Conservation (phyloP, 2,329 filamentous ascomycete species). For the Cryphonectria carpinicola region DNA sequence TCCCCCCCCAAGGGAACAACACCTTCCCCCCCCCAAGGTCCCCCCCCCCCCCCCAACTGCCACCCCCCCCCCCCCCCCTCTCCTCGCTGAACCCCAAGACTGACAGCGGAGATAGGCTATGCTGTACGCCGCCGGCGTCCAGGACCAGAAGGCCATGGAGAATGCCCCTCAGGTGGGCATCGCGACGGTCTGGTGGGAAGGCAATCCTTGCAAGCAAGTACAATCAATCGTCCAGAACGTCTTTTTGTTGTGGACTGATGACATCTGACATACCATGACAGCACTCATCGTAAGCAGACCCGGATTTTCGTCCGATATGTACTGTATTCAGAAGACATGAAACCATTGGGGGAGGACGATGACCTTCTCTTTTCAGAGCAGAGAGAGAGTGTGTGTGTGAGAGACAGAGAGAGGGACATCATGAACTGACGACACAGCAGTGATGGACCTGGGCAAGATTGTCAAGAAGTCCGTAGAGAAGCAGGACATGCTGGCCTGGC, state of each 20-base stretch:
- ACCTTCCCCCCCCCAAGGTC: too few relatives aligned
- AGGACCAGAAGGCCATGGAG: conserved; percentile 83
- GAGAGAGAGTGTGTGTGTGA: neutral
- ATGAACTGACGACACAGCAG: conserved; percentile 43
- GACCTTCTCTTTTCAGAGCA: neutral
- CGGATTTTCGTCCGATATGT: conserved; percentile 6
- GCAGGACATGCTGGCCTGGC: conserved; percentile 89
- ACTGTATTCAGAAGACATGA: conserved; percentile 6
- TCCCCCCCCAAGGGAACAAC: too few relatives aligned
- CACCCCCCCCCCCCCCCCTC: too few relatives aligned
- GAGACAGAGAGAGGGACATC: neutral
- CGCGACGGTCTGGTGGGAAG: conserved; percentile 95
- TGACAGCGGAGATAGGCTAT: conserved; percentile 68
- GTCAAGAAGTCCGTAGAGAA: conserved; percentile 82
- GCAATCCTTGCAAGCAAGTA: conserved; percentile 88
- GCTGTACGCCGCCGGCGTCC: conserved; percentile 91
- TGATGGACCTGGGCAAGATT: conserved; percentile 84
- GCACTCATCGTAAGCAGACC: conserved; percentile 51
- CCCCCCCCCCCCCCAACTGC: too few relatives aligned
- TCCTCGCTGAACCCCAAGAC: neutral
- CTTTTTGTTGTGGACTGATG: neutral
- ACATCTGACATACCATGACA: conserved; percentile 35
- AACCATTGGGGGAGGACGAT: neutral
- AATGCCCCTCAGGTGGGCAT: conserved; percentile 88
- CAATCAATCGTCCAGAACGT: neutral